Conservation (phyloP, 495 filamentous ascomycete genomes). For the Hyphodiscus hymeniophilus region DNA sequence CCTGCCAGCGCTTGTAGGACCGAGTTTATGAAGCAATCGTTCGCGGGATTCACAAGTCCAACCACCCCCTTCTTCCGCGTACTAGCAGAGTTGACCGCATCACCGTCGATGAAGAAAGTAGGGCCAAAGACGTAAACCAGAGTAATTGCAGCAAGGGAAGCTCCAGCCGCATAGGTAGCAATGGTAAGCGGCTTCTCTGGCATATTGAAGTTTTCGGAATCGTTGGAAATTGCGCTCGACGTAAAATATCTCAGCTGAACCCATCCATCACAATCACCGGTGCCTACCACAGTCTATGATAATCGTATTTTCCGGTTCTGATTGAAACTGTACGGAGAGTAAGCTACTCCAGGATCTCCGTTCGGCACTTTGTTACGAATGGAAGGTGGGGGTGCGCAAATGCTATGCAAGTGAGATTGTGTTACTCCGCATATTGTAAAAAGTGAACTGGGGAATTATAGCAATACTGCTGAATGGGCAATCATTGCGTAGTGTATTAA, state of each 20-base stretch:
- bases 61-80: constrained; percentile 81
- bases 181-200: constrained; percentile 81
- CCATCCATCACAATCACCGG: neutral
- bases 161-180: constrained; percentile 88
- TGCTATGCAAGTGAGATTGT: neutral
- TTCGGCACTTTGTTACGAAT: neutral
- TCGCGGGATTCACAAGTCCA: constrained; percentile 82
- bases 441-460: neutral
- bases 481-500: neutral
- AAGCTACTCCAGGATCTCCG: neutral
- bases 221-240: neutral
- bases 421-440: neutral
- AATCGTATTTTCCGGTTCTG: no score
- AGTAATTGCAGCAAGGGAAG: constrained; percentile 91
- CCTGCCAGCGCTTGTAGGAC: constrained; percentile 93
- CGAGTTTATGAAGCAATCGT: constrained; percentile 99
- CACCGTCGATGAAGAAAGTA: constrained; percentile 85
- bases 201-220: constrained; percentile 42
- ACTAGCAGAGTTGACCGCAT: constrained; percentile 43
- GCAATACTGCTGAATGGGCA: neutral
- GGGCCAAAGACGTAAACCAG: constrained; percentile 95
- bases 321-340: neutral
- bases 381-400: neutral
- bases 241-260: neutral
- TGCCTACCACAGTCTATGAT: neutral